Conservation (phyloP, 2,329 filamentous ascomycete species). For the Sodiomyces alkalinus region DNA sequence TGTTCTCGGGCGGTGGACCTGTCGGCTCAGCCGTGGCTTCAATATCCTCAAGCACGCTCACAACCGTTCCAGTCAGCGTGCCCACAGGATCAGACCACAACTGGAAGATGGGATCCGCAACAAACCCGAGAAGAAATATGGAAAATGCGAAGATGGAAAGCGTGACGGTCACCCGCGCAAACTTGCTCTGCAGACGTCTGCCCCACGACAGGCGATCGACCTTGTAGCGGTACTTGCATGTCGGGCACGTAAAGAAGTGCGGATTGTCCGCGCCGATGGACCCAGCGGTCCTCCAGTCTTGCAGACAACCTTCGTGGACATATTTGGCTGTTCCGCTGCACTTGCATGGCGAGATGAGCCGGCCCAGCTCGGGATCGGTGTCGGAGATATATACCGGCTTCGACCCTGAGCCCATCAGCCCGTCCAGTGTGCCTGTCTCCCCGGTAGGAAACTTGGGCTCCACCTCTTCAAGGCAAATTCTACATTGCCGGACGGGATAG, state of each 20-base stretch:
- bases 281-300: slow-evolving; percentile 65
- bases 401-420: slow-evolving; percentile 9
- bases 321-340: slow-evolving; percentile 91
- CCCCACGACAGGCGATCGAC: slow-evolving; percentile 66
- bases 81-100: slow-evolving; percentile 69
- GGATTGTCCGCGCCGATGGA: slow-evolving; percentile 35
- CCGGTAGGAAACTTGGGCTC: slow-evolving; percentile 27
- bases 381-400: slow-evolving; percentile 48
- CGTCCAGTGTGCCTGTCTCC: slow-evolving; percentile 7
- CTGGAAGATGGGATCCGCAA: slow-evolving; percentile 85
- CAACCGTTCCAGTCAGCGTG: slow-evolving; percentile 37
- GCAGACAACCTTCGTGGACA: slow-evolving; percentile 82
- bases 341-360: slow-evolving; percentile 76
- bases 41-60: slow-evolving; percentile 25
- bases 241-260: slow-evolving; percentile 79
- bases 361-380: slow-evolving; percentile 56
- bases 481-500: slow-evolving; percentile 63
- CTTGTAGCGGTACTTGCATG: slow-evolving; percentile 71
- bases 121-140: slow-evolving; percentile 74
- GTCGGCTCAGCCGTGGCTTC: too few species aligned
- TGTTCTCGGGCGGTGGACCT: slow-evolving; percentile 16
- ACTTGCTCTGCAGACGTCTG: slow-evolving; percentile 49
- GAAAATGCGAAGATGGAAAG: slow-evolving; percentile 52
- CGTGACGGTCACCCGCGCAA: slow-evolving; percentile 57
- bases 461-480: slow-evolving; percentile 70